Evolutionary conservation across 441 rosid species (phyloP), one percentile per base, ranked within the genome.

Genomic region (Daphne laureola): DNA sequence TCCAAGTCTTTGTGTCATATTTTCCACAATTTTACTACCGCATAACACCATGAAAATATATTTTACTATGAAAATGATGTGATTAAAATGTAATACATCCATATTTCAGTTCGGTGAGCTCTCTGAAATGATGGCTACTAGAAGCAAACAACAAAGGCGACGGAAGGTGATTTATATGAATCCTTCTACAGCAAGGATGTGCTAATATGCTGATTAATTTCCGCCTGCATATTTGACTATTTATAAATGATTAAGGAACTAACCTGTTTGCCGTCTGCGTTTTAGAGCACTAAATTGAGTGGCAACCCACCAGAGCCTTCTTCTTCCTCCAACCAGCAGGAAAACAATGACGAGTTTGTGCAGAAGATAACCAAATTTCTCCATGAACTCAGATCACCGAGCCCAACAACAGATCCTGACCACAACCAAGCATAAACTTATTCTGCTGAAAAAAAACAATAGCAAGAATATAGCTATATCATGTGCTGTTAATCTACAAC

Each of bases 361-460:
- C 70, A 72, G 57, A 74, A 70, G 0, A n/a, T 78, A 46, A 52
- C 69, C 7, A 63, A 55, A 42, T 75, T 70, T 68, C 72, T 78
- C 55, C 52, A 70, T 26, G 78, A 73, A 46, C 62, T 75, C 25
- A 68, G 50, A 51, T 45, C 64, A 17, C 42, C 64, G 14, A 50
- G 56, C 54, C 46, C 74, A 23, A n/a, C 68, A 53, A 9, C 58
- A n/a, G 61, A 58, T 58, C 42, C 62, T 40, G 51, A 55, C 11
- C 38, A 31, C 8, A 31, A 31, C 38, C 38, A 31, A 31, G 38
- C 9, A 31, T 31, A 31, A 31, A 7, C 38, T 7, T 31, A 31
- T 31, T 31, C 38, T 31, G 38, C 25, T 31, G 0, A 31, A 7
- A 31, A 31, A 31, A 7, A 31, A 31, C 1, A 31, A 31, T 31